These are phyloP conservation scores for Triangularia setosa DNA, from an alignment of 2,329 filamentous ascomycete species.

Conservation along the genomic window DNA sequence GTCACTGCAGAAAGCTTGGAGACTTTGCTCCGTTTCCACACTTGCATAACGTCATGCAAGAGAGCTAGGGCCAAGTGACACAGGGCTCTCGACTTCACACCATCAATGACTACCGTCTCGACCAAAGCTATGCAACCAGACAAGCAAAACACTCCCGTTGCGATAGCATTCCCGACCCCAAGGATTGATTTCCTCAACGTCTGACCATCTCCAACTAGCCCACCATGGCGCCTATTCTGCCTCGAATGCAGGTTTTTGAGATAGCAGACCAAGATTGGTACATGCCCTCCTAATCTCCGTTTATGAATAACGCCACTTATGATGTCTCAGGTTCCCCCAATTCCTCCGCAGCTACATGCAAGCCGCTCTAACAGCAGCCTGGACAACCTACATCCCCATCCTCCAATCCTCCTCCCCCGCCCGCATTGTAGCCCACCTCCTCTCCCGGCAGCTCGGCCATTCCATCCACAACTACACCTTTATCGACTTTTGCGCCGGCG, in stretches of 20 bases:
- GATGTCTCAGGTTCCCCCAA: conserved; percentile 54
- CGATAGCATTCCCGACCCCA: neutral
- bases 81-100: neutral
- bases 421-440: conserved; percentile 53
- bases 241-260: conserved; percentile 62
- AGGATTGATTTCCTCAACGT: neutral
- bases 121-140: neutral
- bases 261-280: conserved; percentile 66
- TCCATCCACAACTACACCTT: conserved; percentile 54
- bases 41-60: conserved; percentile 1
- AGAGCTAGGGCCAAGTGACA: neutral
- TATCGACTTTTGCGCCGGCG: conserved; percentile 73
- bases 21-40: neutral
- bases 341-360: conserved; percentile 63
- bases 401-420: conserved; percentile 57
- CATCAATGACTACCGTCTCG: neutral
- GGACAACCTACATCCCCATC: conserved; percentile 54
- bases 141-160: neutral
- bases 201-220: neutral
- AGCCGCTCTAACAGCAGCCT: conserved; percentile 59
- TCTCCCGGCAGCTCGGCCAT: conserved; percentile 48
- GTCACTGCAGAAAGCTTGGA: conserved; percentile 4
- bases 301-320: neutral
- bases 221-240: conserved; percentile 42
- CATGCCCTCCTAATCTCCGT: neutral